These are phyloP conservation scores for Paxillus ammoniavirescens DNA, from an alignment of 768 basidiomycete species.

Conservation along the genomic window DNA sequence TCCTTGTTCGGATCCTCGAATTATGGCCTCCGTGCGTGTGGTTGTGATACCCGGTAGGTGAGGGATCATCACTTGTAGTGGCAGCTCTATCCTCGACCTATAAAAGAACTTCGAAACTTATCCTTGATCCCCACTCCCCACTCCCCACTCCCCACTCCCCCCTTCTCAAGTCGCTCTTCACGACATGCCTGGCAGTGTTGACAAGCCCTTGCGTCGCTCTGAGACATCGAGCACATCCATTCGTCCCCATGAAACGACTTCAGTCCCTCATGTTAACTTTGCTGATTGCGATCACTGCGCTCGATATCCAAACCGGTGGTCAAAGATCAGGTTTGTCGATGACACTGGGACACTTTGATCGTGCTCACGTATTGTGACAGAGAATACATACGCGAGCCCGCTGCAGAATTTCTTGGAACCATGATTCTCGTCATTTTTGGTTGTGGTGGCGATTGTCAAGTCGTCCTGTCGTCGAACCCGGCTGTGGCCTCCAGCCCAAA, in stretches of 20 bases:
- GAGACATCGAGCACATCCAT: slow-evolving; percentile 17
- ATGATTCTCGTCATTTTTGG: slow-evolving; percentile 61
- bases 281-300: slow-evolving; percentile 35
- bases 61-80: background rate
- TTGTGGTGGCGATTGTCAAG: slow-evolving; percentile 56
- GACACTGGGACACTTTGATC: background rate
- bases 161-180: background rate
- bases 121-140: background rate
- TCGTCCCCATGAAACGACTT: slow-evolving; percentile 7
- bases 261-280: slow-evolving; percentile 11
- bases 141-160: background rate
- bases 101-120: slow-evolving; percentile 16
- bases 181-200: slow-evolving; percentile 21
- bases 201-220: slow-evolving; percentile 19
- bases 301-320: slow-evolving; percentile 51
- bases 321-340: slow-evolving; percentile 47
- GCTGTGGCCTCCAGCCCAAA: slow-evolving; percentile 45
- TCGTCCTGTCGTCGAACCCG: slow-evolving; percentile 45
- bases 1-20: background rate
- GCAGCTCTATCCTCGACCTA: slow-evolving; percentile 6
- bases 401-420: slow-evolving; percentile 62
- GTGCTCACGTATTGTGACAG: slow-evolving; percentile 24
- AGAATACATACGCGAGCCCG: slow-evolving; percentile 51
- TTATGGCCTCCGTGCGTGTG: slow-evolving; percentile 2
- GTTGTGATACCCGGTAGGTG: background rate